Evolutionary conservation across 1,284 basidiomycete species (phyloP).

Genomic region (Sanghuangporus sanghuang): DNA sequence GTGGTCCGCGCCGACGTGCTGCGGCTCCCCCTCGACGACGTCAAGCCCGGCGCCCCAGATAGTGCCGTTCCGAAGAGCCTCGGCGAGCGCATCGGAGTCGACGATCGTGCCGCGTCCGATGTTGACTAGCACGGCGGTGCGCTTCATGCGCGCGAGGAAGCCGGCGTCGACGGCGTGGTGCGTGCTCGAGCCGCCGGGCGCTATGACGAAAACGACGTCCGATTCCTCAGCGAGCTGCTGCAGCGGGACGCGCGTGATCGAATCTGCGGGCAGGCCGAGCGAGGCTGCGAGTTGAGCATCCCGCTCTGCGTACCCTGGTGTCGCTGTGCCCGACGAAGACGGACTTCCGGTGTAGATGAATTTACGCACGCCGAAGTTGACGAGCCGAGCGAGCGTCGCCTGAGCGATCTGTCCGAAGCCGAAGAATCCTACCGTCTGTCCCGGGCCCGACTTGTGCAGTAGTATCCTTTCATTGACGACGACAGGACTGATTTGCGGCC

Average conservation of each 20-base stretch:
- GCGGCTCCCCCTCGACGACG: constrained; percentile 91
- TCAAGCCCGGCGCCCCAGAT: constrained; percentile 93
- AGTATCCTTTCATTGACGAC: constrained; percentile 36
- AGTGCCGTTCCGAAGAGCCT: constrained; percentile 69
- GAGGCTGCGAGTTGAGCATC: constrained; percentile 50
- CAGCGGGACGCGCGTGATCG: constrained; percentile 53
- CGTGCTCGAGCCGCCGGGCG: constrained; percentile 72
- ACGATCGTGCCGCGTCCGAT: constrained; percentile 78
- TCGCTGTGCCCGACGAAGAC: constrained; percentile 33
- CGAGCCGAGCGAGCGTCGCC: constrained; percentile 68
- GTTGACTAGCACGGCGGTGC: constrained; percentile 77
- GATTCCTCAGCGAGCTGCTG: constrained; percentile 66
- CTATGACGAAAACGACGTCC: constrained; percentile 82
- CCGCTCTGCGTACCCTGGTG: constrained; percentile 27
- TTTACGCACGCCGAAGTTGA: constrained; percentile 71
- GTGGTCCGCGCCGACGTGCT: constrained; percentile 67
- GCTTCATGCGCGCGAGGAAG: constrained; percentile 84
- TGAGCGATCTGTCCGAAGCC: constrained; percentile 93
- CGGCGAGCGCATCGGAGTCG: constrained; percentile 82
- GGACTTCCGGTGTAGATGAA: constrained; percentile 64
- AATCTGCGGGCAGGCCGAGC: constrained; percentile 38
- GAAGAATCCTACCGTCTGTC: constrained; percentile 67
- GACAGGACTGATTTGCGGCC: constrained; percentile 64
- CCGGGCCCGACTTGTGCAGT: constrained; percentile 28
- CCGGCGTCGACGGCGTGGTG: constrained; percentile 65